These are phyloP conservation scores for Dichotomopilus funicola DNA, from an alignment of 2,329 filamentous ascomycete genomes.

Conservation along the genomic window DNA sequence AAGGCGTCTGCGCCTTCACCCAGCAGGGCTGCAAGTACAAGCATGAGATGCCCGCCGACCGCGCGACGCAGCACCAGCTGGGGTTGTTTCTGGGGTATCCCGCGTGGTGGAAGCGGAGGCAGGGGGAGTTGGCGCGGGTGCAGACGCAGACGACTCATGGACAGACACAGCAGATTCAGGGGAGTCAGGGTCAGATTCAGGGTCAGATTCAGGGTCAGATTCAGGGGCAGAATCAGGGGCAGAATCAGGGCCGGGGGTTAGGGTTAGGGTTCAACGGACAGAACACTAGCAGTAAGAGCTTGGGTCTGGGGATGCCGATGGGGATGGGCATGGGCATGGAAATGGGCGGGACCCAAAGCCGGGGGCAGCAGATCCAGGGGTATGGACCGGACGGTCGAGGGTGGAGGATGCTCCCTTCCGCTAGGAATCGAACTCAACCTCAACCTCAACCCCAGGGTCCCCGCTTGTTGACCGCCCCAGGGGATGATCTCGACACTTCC, in stretches of 20 bases:
- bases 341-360: too few relatives aligned
- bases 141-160: background rate
- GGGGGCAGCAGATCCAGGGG: too few relatives aligned
- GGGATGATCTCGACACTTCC: background rate
- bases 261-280: background rate
- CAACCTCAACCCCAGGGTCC: too few relatives aligned
- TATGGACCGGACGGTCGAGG: too few relatives aligned
- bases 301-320: background rate
- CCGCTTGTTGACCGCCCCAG: background rate
- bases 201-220: background rate
- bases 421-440: too few relatives aligned
- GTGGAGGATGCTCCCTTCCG: too few relatives aligned
- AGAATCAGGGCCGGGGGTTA: background rate
- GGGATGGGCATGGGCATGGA: background rate
- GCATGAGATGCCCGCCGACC: slow-evolving; percentile 78
- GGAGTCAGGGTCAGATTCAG: background rate
- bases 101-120: slow-evolving; percentile 52
- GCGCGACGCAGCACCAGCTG: slow-evolving; percentile 57
- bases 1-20: slow-evolving; percentile 75
- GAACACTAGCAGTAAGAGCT: background rate
- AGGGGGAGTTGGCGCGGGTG: slow-evolving; percentile 35
- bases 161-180: background rate
- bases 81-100: slow-evolving; percentile 64
- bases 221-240: background rate
- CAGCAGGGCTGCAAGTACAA: slow-evolving; percentile 85